Evolutionary conservation across 495 filamentous ascomycete genomes (phyloP), one percentile per base, ranked within the genome.

Genomic region (Talaromyces thailandensis): DNA sequence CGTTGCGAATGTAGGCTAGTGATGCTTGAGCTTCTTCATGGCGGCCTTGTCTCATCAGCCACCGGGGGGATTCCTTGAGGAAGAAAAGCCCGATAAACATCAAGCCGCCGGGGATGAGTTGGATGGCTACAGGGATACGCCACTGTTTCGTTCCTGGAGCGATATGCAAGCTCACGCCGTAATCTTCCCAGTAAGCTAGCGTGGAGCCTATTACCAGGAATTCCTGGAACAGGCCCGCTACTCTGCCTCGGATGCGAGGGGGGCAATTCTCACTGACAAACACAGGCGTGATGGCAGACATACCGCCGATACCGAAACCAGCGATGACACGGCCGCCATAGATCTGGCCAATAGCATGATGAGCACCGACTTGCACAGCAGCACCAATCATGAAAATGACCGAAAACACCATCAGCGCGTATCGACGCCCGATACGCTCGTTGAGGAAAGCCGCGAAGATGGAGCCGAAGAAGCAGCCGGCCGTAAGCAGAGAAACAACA

Each of bases 381-480:
- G 86, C 84, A 28, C 86, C 88, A 35, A 91, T 66, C 61, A 87
- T 73, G 72, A 90, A 89, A 56, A 88, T 64, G 26, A 74, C 28
- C 21, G 73, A 65, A 58, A 85, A 86, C 58, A 85, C 66, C 64
- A 81, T 75, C 4, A 90, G 75, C 4, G 80, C 81, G 65, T 79
- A 78, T 50, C 81, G 78, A 31, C 87, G 81, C 24, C 87, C 87
- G 12, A 87, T 68, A 31, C 71, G 81, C 65, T 86, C 80, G 56
- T 80, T 84, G 62, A 82, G 76, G 56, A 67, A 76, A 57, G 86
- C 86, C 14, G 83, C 84, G 21, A 81, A 74, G 24, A 87, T 75
- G 14, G 85, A 79, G 56, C 86, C 86, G 70, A 88, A 89, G 76
- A 88, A 88, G 64, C 84, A 86, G 40, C 86, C 86, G 3, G 85